Base-by-base conservation (phyloP, 73 alveolate genomes). In the Uronychia binucleata region DNA sequence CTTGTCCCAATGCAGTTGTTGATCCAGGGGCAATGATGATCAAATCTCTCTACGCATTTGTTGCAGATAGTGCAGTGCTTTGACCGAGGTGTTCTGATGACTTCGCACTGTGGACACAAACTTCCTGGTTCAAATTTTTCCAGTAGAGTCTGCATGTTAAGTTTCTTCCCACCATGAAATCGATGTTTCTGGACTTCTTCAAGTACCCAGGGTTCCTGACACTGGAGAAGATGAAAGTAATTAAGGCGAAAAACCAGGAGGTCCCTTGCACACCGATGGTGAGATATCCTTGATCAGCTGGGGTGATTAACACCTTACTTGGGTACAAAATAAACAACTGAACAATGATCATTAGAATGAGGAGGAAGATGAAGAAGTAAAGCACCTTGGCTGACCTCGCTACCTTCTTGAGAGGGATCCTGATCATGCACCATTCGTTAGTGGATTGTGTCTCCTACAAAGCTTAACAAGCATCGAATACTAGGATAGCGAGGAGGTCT, bases 1-100 rank as follows among this genome's bases (percentile, higher is more conserved):
- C 79, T 84, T 30, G 82, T 84, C 0, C 97, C 97, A 29, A 93
- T 91, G 78, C 97, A 93, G 34, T 91, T 89, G 57, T 93, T 87
- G 1, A 93, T 86, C 96, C 97, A 93, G 31, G 93, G 92, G 77
- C 97, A 93, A 83, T 93, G 97, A 81, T 93, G 97, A 78, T 93
- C 97, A 32, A 79, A 83, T 57, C 93, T 86, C 57, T 84, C 91
- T 25, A 93, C 94, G 59, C 97, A 93, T 74, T 80, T 78, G 75
- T 91, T 87, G 85, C 97, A 93, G 32, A 93, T 86, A 26, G 80
- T 77, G 84, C 97, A 93, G 67, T 93, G 97, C 75, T 91, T 88
- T 11, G 94, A 88, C 29, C 95, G 67, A 57, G 91, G 46, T 0
- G 93, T 84, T 27, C 93, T 60, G n/a, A 84, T 84, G 0, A 92